Evolutionary conservation across 495 filamentous ascomycete species (phyloP).

Genomic region (Penicillium turbatum): DNA sequence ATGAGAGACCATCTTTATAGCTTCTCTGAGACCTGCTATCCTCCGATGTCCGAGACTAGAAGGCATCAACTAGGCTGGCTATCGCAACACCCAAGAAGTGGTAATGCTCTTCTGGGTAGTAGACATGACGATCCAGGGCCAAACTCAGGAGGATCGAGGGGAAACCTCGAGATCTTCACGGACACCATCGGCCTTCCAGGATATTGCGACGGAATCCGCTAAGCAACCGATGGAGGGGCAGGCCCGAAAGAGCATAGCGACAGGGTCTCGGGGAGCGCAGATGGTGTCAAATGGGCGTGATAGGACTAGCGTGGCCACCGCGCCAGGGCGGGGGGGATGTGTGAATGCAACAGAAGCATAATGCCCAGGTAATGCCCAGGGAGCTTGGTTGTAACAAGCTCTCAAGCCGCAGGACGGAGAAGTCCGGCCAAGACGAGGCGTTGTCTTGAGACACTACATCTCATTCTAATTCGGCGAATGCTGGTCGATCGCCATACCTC

Average conservation of each 20-base stretch:
- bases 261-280: slow-evolving; percentile 8
- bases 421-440: slow-evolving; percentile 16
- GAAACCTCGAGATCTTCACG: slow-evolving; percentile 21
- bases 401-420: slow-evolving; percentile 15
- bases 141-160: slow-evolving; percentile 3
- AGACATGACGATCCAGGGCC: slow-evolving; percentile 18
- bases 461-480: slow-evolving; percentile 15
- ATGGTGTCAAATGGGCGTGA: slow-evolving; percentile 9
- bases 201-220: slow-evolving; percentile 18
- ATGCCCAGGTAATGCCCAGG: slow-evolving; percentile 10
- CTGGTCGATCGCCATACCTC: slow-evolving; percentile 20
- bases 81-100: slow-evolving; percentile 19
- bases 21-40: background rate
- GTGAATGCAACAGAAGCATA: background rate
- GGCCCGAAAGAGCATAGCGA: slow-evolving; percentile 5
- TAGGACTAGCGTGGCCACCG: slow-evolving; percentile 10
- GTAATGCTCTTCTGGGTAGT: slow-evolving; percentile 23
- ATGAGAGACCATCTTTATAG: slow-evolving; percentile 23
- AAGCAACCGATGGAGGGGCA: slow-evolving; percentile 1
- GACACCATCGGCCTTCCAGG: slow-evolving; percentile 26
- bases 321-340: slow-evolving; percentile 3
- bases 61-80: background rate
- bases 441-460: background rate
- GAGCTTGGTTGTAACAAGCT: slow-evolving; percentile 24
- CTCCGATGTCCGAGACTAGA: background rate